phyloP scores from a whole-genome alignment of 1,284 basidiomycete species.

The Amylostereum chailletii region DNA sequence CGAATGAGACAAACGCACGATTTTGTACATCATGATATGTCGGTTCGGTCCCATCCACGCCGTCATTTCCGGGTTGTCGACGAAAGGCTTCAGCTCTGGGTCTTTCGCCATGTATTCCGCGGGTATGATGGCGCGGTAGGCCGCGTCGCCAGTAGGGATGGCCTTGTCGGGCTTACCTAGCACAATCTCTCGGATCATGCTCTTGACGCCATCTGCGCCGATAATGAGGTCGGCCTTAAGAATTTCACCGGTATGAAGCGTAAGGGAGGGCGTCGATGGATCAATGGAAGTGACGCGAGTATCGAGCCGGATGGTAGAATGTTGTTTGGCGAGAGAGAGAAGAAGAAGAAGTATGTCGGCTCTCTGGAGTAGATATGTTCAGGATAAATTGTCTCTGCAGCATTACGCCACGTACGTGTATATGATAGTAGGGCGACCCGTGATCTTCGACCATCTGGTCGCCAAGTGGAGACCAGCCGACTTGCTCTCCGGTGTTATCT shows the following conservation, averaged over 20 bases:
- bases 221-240: constrained; percentile 22
- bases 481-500: constrained; percentile 32
- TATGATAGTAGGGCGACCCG: constrained; percentile 44
- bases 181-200: constrained; percentile 17
- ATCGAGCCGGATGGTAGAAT: constrained; percentile 17
- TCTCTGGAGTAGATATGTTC: constrained; percentile 14
- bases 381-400: not conserved
- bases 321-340: constrained; percentile 14
- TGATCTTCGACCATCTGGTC: constrained; percentile 30
- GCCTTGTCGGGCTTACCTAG: constrained; percentile 10
- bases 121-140: constrained; percentile 21
- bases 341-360: constrained; percentile 25
- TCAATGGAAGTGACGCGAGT: constrained; percentile 17
- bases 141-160: constrained; percentile 21
- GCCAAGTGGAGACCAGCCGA: constrained; percentile 37
- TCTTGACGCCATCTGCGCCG: constrained; percentile 26
- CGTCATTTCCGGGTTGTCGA: constrained; percentile 22
- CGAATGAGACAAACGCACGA: constrained; percentile 12
- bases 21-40: constrained; percentile 22
- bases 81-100: constrained; percentile 17
- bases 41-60: constrained; percentile 23
- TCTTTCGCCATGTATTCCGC: constrained; percentile 17
- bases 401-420: constrained; percentile 28
- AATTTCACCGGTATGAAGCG: constrained; percentile 16
- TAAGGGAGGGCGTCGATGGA: constrained; percentile 16